Evolutionary conservation across 768 basidiomycete species (phyloP), one percentile per base, ranked within the genome.

Genomic region (Agrocybe pediades): DNA sequence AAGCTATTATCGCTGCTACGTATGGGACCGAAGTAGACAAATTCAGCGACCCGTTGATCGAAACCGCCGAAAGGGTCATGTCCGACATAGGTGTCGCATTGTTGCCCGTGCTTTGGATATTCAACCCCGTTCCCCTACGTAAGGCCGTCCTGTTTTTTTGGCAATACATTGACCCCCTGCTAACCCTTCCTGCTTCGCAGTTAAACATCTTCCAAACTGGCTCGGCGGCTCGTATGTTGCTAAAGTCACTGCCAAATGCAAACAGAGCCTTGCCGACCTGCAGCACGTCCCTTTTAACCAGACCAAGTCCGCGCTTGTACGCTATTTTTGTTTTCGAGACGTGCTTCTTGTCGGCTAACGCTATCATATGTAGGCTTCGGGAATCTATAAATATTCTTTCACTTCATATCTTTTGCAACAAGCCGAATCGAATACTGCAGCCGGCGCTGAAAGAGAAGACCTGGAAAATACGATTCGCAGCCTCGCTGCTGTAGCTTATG

Each of bases 401-500:
- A 42, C 50, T 9, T 51, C 50, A 5, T 20, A 15, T n/a, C 27
- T 51, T 16, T 42, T 51, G 9, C 42, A 51, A n/a, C 41, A 51
- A 33, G 8, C 43, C 3, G 50, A 51, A 4, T 27, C 41, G 8
- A 44, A 17, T 6, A 36, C 33, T 4, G 33, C 13, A 13, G 13
- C 33, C 13, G 33, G 33, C 6, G n/a, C 42, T n/a, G 17, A 13
- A 20, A 30, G 21, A 20, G 1, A 27, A 16, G 42, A 23, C 29
- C 27, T 33, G 11, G 50, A 51, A 13, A 45, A 13, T 11, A 16
- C 43, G 6, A 51, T 51, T 16, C 50, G 50, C 7, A 43, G 43
- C 13, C 16, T 41, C n/a, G 50, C 50, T 2, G 50, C 50, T 3
- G 50, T 42, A 6, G 41, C 50, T 21, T 51, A 51, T 29, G 50